Percentiles rank a stretch among this genome's conserved stretches.
These are phyloP conservation scores for Aurantiochytrium sp. DNA, from an alignment of 108 stramenopile species.

Conservation along the genomic window DNA sequence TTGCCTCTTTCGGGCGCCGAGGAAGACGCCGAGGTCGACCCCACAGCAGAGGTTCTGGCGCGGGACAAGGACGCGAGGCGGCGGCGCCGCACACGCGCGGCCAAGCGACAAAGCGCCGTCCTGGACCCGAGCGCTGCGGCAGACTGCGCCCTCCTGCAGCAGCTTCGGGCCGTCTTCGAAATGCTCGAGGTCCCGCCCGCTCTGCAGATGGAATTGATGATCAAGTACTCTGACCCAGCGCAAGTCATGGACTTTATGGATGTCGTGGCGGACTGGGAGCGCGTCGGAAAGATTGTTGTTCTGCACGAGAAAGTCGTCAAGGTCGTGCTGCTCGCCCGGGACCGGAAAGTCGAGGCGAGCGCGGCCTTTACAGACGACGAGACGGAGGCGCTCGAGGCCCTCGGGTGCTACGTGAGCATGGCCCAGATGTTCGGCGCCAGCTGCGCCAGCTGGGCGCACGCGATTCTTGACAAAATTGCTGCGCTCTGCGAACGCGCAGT, in stretches of 20 bases:
- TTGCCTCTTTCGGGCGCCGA: neutral
- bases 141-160: neutral
- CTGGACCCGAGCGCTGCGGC: neutral
- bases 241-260: neutral
- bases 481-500: neutral
- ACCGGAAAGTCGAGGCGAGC: neutral
- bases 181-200: neutral
- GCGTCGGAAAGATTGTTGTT: neutral
- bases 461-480: neutral
- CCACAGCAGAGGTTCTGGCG: no score
- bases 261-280: neutral
- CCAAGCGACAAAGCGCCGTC: neutral
- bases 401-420: neutral
- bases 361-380: neutral
- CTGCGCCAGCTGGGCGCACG: neutral
- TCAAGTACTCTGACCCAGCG: neutral
- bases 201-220: neutral
- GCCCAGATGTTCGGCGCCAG: slow-evolving; percentile 21
- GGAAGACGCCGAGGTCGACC: neutral
- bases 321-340: neutral
- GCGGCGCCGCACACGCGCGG: neutral
- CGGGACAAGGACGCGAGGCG: neutral
- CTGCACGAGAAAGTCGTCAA: neutral
- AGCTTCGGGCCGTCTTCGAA: neutral
- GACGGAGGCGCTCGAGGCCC: neutral